A percentile compares a stretch with the other conserved stretches of the same genome.
Evolutionary conservation across 352 stramenopile species (phyloP).

Genomic region (Phytophthora tentaculata): DNA sequence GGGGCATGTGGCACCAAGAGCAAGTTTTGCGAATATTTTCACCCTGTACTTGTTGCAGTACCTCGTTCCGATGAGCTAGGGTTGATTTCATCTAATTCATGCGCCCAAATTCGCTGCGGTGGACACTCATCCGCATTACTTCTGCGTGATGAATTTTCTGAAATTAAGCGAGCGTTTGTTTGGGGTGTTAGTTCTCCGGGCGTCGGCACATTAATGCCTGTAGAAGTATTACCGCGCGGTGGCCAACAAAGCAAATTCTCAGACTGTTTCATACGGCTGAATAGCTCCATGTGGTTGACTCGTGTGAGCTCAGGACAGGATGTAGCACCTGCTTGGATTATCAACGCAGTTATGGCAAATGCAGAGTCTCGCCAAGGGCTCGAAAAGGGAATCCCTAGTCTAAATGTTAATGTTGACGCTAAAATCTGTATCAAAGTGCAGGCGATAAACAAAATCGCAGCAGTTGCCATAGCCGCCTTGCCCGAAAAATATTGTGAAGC

Average conservation of each 20-base stretch:
- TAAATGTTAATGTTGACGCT: constrained; percentile 6
- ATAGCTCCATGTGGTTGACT: constrained; percentile 13
- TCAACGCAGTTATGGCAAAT: constrained; percentile 10
- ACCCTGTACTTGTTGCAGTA: constrained; percentile 42
- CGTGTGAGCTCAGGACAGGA: neutral
- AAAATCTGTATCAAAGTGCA: constrained; percentile 18
- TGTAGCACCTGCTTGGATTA: constrained; percentile 14
- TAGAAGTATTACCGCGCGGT: constrained; percentile 20
- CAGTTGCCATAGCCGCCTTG: constrained; percentile 2
- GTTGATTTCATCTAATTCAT: neutral
- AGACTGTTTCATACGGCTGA: constrained; percentile 3
- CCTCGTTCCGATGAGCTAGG: constrained; percentile 7
- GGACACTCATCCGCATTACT: constrained; percentile 33
- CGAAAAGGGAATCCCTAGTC: constrained; percentile 12
- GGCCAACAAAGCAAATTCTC: constrained; percentile 4
- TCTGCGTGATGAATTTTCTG: neutral
- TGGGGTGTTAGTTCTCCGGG: constrained; percentile 35
- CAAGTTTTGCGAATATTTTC: constrained; percentile 54
- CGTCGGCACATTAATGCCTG: constrained; percentile 8
- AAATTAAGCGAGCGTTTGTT: constrained; percentile 18
- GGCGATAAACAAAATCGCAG: constrained; percentile 18
- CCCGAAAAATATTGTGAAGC: neutral
- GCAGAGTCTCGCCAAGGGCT: constrained; percentile 4
- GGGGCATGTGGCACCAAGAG: constrained; percentile 49
- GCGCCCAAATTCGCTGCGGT: constrained; percentile 23